phyloP scores from a whole-genome alignment of 2,329 filamentous ascomycete genomes.

The Orbilia brochopaga region DNA sequence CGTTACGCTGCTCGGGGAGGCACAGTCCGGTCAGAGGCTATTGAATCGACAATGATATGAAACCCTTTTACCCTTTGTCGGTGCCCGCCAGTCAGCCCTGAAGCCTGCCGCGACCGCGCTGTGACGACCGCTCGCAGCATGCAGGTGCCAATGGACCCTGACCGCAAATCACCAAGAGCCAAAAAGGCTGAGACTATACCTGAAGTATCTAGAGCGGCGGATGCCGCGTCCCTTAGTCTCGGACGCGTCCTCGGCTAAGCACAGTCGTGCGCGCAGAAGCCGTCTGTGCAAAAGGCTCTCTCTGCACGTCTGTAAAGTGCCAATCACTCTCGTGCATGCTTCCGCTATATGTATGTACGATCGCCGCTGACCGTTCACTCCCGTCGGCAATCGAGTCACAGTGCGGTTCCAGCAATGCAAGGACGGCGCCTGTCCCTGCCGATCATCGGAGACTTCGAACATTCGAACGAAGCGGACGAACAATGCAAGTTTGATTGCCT shows the following conservation, averaged over 20 bases:
- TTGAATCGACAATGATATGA: not conserved
- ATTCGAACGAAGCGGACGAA: not conserved
- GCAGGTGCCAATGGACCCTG: not conserved
- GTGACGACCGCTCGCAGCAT: not conserved
- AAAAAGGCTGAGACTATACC: no score
- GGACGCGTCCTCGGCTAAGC: no score
- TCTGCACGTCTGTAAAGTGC: no score
- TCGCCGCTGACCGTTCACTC: not conserved
- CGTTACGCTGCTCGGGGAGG: no score
- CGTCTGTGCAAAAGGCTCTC: no score
- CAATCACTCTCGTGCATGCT: no score
- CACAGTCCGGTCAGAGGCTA: no score
- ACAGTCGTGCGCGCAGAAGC: no score
- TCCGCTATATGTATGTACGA: no score
- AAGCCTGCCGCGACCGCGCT: no score
- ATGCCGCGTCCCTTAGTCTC: no score
- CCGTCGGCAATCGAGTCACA: not conserved
- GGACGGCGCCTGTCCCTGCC: not conserved
- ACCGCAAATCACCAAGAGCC: not conserved
- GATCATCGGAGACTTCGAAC: constrained; percentile 1
- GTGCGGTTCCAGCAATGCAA: not conserved
- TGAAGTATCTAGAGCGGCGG: no score
- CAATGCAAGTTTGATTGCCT: not conserved
- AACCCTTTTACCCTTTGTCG: not conserved
- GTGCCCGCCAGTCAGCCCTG: not conserved